These are phyloP conservation scores for Ceratobasidium sp. DNA, from an alignment of 1,284 basidiomycete genomes.

Conservation along the genomic window DNA sequence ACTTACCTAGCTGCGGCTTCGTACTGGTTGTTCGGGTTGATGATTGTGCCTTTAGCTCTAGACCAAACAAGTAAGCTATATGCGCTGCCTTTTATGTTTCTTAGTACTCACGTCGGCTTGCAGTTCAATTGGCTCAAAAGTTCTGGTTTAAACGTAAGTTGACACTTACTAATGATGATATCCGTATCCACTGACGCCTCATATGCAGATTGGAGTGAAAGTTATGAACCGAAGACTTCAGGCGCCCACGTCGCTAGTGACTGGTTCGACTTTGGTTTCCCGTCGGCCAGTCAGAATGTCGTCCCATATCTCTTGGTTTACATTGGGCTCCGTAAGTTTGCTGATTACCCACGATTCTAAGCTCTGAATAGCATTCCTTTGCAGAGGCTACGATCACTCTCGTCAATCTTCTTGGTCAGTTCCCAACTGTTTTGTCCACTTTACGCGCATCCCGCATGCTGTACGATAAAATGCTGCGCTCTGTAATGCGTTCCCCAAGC, in stretches of 20 bases:
- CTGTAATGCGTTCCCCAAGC: conserved; percentile 44
- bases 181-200: not conserved
- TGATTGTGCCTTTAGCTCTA: not conserved
- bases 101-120: not conserved
- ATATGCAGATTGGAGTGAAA: conserved; percentile 43
- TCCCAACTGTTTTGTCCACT: conserved; percentile 24
- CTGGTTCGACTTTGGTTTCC: conserved; percentile 7
- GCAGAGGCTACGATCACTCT: conserved; percentile 12
- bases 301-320: conserved; percentile 40
- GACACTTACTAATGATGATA: not conserved
- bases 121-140: conserved; percentile 39
- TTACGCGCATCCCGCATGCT: conserved; percentile 40
- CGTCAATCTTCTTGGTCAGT: conserved; percentile 4
- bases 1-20: conserved; percentile 43
- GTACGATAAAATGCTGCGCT: conserved; percentile 41
- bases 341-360: not conserved
- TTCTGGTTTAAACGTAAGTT: conserved; percentile 43
- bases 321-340: conserved; percentile 23
- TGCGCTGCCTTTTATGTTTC: not conserved
- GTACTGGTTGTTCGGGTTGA: conserved; percentile 38
- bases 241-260: not conserved
- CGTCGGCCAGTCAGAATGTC: conserved; percentile 37
- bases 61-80: conserved; percentile 24
- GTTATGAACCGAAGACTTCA: conserved; percentile 5
- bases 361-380: not conserved